A percentile compares a stretch with the other conserved stretches of the same genome.
phyloP scores from a whole-genome alignment of 495 filamentous ascomycete genomes.

The Bombardia bombarda region DNA sequence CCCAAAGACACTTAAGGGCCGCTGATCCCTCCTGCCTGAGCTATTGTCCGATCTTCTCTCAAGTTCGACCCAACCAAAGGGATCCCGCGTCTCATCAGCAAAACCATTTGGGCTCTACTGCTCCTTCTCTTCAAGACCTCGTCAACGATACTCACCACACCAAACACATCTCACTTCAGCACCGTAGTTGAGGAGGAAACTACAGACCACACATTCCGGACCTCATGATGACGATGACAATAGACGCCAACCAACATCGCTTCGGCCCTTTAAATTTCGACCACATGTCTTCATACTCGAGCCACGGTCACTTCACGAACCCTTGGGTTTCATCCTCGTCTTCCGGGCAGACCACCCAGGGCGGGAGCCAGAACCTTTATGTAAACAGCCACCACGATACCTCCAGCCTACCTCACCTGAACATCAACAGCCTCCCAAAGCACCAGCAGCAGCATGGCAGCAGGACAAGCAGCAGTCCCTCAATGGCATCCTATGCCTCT shows the following conservation, averaged over 20 bases:
- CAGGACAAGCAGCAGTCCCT: slow-evolving; percentile 35
- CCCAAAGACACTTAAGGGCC: slow-evolving; percentile 62
- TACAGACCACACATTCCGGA: not conserved
- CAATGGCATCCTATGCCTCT: slow-evolving; percentile 63
- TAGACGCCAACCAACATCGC: slow-evolving; percentile 74
- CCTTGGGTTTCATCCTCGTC: slow-evolving; percentile 61
- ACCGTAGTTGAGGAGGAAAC: not conserved
- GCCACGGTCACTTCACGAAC: slow-evolving; percentile 81
- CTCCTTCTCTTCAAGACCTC: slow-evolving; percentile 10
- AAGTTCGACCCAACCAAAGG: slow-evolving; percentile 25
- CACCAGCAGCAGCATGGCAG: slow-evolving; percentile 18
- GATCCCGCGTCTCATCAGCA: slow-evolving; percentile 47
- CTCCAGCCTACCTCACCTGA: slow-evolving; percentile 29
- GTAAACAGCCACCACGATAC: slow-evolving; percentile 25
- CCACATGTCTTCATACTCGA: slow-evolving; percentile 53
- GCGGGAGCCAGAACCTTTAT: slow-evolving; percentile 49
- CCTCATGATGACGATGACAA: slow-evolving; percentile 72
- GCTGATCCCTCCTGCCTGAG: slow-evolving; percentile 61
- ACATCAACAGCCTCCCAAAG: slow-evolving; percentile 39
- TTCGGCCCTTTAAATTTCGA: slow-evolving; percentile 83
- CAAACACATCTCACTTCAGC: not conserved
- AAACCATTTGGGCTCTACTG: slow-evolving; percentile 22
- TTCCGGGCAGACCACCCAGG: slow-evolving; percentile 18
- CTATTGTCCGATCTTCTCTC: slow-evolving; percentile 33
- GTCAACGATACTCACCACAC: slow-evolving; percentile 11